These are phyloP conservation scores for Metarhizium rileyi DNA, from an alignment of 2,329 filamentous ascomycete species.

Conservation along the genomic window DNA sequence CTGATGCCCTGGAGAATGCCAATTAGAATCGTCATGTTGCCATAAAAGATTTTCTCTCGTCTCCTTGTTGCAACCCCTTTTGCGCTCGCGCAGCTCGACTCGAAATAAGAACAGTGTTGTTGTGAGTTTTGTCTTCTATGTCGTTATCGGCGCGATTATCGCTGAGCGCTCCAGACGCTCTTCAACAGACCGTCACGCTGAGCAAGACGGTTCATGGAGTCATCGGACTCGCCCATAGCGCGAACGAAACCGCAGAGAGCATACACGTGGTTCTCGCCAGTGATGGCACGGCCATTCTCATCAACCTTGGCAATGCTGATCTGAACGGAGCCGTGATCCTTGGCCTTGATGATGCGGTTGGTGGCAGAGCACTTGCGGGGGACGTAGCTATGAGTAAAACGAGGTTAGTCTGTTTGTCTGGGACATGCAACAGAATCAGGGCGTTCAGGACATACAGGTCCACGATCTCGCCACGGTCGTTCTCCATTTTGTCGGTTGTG, in stretches of 20 bases:
- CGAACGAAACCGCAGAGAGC: slow-evolving; percentile 96
- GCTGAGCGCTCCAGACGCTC: slow-evolving; percentile 81
- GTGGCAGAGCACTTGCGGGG: slow-evolving; percentile 98
- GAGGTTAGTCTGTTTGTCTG: slow-evolving; percentile 19
- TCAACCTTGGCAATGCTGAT: slow-evolving; percentile 97
- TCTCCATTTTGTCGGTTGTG: slow-evolving; percentile 75
- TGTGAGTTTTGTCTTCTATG: slow-evolving; percentile 5
- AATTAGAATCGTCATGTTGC: slow-evolving; percentile 8
- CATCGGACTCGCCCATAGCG: slow-evolving; percentile 95
- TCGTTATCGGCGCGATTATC: slow-evolving; percentile 34
- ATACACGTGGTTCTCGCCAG: slow-evolving; percentile 95
- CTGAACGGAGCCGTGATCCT: slow-evolving; percentile 98
- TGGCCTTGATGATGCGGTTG: slow-evolving; percentile 99
- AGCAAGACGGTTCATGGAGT: slow-evolving; percentile 87
- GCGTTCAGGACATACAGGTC: slow-evolving; percentile 66
- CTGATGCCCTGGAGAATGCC: slow-evolving; percentile 17
- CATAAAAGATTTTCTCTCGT: slow-evolving; percentile 1
- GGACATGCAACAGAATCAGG: not conserved
- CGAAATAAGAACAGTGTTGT: slow-evolving; percentile 11
- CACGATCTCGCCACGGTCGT: slow-evolving; percentile 99
- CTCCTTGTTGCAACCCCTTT: not conserved
- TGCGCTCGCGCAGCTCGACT: not conserved
- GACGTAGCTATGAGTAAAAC: slow-evolving; percentile 61
- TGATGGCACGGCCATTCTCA: slow-evolving; percentile 89
- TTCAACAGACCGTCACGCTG: slow-evolving; percentile 96